Percentiles rank a stretch among this genome's conserved stretches.
Conservation (phyloP, 179 eudicot species). For the Carnegiea gigantea region DNA sequence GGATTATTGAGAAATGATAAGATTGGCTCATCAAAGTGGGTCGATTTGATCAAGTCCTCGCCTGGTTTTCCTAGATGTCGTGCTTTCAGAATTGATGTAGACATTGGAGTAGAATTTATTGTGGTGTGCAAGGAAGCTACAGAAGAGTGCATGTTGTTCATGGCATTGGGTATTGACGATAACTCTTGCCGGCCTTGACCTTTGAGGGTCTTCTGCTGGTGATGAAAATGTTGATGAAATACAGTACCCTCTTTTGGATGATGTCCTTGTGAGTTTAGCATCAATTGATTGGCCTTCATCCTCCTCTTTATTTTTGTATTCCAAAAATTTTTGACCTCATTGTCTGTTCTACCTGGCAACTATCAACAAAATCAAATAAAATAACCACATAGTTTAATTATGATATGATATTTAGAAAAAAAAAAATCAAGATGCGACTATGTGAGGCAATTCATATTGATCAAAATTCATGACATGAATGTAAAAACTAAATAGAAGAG, state of each 20-base stretch:
- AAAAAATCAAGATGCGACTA: too few species aligned
- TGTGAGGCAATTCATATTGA: neutral
- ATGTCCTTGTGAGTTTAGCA: conserved; percentile 13
- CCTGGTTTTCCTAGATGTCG: neutral
- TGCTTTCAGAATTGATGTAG: conserved; percentile 8
- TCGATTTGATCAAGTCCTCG: neutral
- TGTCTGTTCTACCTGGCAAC: conserved; percentile 82
- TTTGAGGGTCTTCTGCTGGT: neutral
- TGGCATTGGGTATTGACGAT: neutral
- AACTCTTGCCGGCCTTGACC: neutral
- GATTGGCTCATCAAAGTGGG: neutral
- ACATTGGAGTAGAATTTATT: neutral
- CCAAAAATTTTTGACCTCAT: conserved; percentile 81
- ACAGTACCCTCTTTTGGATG: neutral
- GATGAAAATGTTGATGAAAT: neutral
- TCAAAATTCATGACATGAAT: neutral
- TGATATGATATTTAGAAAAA: too few species aligned
- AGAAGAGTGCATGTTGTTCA: conserved; percentile 4
- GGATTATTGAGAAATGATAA: conserved; percentile 28
- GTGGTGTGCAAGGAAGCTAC: neutral
- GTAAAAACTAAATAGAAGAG: neutral
- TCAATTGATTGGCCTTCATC: conserved; percentile 42
- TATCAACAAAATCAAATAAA: conserved; percentile 12
- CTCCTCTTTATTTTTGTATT: conserved; percentile 64
- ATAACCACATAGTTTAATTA: neutral